Base-by-base conservation (phyloP, 441 rosid species). In the Aquilaria agallochum region DNA sequence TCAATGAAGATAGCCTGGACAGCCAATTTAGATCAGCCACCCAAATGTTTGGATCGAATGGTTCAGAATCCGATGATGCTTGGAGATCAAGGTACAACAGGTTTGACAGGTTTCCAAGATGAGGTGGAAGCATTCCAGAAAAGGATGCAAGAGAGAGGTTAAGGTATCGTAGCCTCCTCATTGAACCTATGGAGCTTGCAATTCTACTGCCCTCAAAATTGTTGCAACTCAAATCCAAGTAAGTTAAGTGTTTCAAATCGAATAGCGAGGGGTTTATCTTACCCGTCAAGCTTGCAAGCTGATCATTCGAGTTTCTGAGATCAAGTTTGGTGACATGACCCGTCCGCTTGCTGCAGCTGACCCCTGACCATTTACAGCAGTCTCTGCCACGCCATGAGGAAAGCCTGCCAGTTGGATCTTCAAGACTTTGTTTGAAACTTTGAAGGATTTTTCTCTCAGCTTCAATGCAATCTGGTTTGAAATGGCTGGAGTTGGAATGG, bases 131-230 rank as follows among this genome's bases (percentile, higher is more conserved):
- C 6, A 62, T 50, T n/a, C 81, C 88, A 9, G 72, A 67, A 20
- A 83, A 80, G 42, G 80, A 80, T 2, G 85, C 69, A 15, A 60
- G 67, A 49, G 85, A 78, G 56, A 72, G 79, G 65, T 77, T 66
- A 51, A 81, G 72, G 44, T 81, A 73, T 62, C 55, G 64, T 62
- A 78, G 52, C 1, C 11, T 71, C 48, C 34, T 51, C 7, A 80
- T 60, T 0, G 67, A 65, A 11, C 83, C 72, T 11, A 73, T 45
- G 45, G 66, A 70, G 27, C 65, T 58, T 0, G 78, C 73, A 36
- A 77, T 65, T 33, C 31, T 55, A 27, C 48, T 5, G 1, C 74
- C 71, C 9, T 14, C 45, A 31, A 77, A 77, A 56, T 73, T 63
- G 11, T 77, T 73, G 50, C 33, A 34, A 40, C 76, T 73, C 54